Evolutionary conservation across 352 stramenopile species (phyloP).

Genomic region (Pilasporangium apinafurcum): DNA sequence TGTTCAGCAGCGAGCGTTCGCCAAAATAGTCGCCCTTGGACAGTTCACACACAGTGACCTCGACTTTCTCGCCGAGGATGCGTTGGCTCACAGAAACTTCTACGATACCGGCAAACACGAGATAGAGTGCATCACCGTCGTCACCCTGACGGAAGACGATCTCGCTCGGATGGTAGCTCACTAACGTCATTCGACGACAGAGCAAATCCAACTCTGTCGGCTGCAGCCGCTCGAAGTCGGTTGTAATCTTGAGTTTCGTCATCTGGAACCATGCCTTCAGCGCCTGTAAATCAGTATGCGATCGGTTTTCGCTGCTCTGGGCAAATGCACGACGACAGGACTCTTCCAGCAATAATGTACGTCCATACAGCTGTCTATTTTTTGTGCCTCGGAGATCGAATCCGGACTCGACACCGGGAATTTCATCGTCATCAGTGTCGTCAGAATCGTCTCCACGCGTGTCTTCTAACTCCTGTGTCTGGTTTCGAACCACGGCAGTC

Average conservation of each 20-base stretch:
- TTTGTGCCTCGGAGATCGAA: slow-evolving; percentile 30
- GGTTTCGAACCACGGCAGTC: slow-evolving; percentile 23
- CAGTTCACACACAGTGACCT: slow-evolving; percentile 63
- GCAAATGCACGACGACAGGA: slow-evolving; percentile 54
- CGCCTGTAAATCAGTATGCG: slow-evolving; percentile 46
- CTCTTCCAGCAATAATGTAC: slow-evolving; percentile 62
- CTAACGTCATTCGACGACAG: slow-evolving; percentile 48
- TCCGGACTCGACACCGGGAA: slow-evolving; percentile 22
- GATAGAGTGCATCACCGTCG: slow-evolving; percentile 66
- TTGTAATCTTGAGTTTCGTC: slow-evolving; percentile 72
- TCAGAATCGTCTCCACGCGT: slow-evolving; percentile 8
- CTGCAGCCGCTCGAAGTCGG: slow-evolving; percentile 57
- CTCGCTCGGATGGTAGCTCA: slow-evolving; percentile 40
- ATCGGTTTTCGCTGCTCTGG: slow-evolving; percentile 41
- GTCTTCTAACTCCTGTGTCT: slow-evolving; percentile 10
- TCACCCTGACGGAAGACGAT: slow-evolving; percentile 65
- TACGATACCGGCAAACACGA: slow-evolving; percentile 55
- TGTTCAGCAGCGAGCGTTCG: slow-evolving; percentile 53
- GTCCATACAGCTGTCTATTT: slow-evolving; percentile 35
- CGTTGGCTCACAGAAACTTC: slow-evolving; percentile 58
- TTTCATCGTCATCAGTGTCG: slow-evolving; percentile 11
- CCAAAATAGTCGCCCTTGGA: slow-evolving; percentile 69
- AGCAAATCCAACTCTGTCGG: slow-evolving; percentile 52
- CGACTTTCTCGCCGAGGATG: slow-evolving; percentile 50
- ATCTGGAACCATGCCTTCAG: slow-evolving; percentile 72